Evolutionary conservation across 1,284 basidiomycete species (phyloP), one percentile per base, ranked within the genome.

Genomic region (Rhodotorula glutinis): DNA sequence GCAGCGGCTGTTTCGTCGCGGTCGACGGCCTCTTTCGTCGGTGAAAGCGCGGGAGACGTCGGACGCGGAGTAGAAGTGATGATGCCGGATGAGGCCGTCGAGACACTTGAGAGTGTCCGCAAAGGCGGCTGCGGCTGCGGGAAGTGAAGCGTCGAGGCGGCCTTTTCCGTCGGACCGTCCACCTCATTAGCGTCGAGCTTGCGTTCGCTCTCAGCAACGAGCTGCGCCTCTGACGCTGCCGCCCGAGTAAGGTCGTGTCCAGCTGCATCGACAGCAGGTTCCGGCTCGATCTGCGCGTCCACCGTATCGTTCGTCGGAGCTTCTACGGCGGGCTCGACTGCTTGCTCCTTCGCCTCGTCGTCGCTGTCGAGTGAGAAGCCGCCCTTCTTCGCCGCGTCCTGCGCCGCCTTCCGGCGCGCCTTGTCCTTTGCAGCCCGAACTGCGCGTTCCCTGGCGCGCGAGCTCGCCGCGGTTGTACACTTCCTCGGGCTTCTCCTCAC

Each of bases 1-100:
- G 29, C 4, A 1, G 8, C 25, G 2, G 25, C 13, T 10, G 16
- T 13, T n/a, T 17, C 77, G 72, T 60, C n/a, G n/a, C n/a, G 88
- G 78, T 23, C 73, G 41, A 14, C 19, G 40, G 25, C 30, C 17
- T 10, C 9, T 4, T 40, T 4, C 47, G 29, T 19, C 3, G 58
- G 80, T 81, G 44, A 43, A 29, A 29, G 43, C 0, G 29, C 19
- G 7, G 29, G 56, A 17, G 43, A 30, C 0, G 44, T 11, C 14
- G 49, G 7, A 17, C 29, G 44, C 11, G 27, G 76, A 75, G 9
- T 76, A 72, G 25, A 67, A 72, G 2, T 71, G 63, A 49, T 25
- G 29, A 49, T 40, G 11, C 49, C 14, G 58, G 66, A 29, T 46
- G 63, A 29, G 19, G 29, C 25, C 44, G 53, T 58, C 16, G 62